phyloP scores from a whole-genome alignment of 306 rosid species.

The Adenanthera pavonina region DNA sequence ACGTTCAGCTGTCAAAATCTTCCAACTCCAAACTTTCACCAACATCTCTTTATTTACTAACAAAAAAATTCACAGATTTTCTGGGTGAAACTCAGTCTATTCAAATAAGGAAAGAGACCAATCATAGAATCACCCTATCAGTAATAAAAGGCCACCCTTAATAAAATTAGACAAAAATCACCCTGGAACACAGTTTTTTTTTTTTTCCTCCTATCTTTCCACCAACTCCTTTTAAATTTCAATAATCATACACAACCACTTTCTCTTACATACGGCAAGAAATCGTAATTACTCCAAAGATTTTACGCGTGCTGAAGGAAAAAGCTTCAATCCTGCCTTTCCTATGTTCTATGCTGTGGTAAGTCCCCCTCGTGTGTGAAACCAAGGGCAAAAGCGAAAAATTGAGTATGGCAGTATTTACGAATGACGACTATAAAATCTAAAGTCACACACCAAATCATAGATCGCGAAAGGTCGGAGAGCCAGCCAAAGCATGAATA shows the following conservation, averaged over 20 bases:
- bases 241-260: constrained; percentile 42
- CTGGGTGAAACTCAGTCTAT: background rate
- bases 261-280: background rate
- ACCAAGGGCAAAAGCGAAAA: background rate
- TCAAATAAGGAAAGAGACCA: constrained; percentile 27
- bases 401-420: background rate
- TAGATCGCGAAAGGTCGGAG: background rate
- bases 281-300: constrained; percentile 29
- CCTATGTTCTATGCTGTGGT: background rate
- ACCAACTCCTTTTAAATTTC: constrained; percentile 46
- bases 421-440: background rate
- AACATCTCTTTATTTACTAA: constrained; percentile 10
- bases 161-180: constrained; percentile 37
- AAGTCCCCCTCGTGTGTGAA: constrained; percentile 33
- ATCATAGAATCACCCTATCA: constrained; percentile 5
- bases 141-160: background rate
- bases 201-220: background rate
- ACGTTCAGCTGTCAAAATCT: constrained; percentile 44
- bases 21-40: background rate
- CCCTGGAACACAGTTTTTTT: background rate
- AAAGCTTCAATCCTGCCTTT: background rate
- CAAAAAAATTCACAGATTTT: background rate
- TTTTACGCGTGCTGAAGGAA: constrained; percentile 24
- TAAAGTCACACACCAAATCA: background rate
- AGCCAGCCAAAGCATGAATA: no score